These are phyloP conservation scores for Avena eriantha DNA, from an alignment of 176 grass and related monocot genomes.

Conservation along the genomic window DNA sequence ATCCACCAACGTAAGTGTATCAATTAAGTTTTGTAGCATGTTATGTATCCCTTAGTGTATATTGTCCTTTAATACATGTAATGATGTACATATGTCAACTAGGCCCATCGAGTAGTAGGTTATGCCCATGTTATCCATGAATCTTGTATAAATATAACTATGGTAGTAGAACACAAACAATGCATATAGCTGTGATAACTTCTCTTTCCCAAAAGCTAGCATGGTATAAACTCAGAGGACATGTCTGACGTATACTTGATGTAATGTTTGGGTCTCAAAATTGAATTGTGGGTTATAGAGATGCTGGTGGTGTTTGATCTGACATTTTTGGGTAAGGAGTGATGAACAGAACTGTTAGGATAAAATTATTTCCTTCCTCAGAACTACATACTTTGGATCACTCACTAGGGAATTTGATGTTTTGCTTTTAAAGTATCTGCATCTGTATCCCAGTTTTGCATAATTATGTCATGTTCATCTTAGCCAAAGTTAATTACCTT, in stretches of 20 bases:
- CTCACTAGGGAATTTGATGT: not conserved
- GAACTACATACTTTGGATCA: constrained; percentile 15
- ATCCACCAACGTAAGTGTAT: constrained; percentile 71
- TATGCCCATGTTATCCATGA: not conserved
- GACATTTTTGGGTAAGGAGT: constrained; percentile 7
- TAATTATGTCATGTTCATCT: constrained; percentile 17
- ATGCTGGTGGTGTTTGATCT: constrained; percentile 13
- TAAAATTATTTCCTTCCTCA: not conserved
- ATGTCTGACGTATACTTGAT: constrained; percentile 11
- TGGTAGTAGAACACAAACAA: not conserved
- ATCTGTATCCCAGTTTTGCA: not conserved
- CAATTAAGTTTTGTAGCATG: constrained; percentile 3
- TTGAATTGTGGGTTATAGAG: not conserved
- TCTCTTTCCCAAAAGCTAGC: constrained; percentile 6
- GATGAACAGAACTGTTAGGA: constrained; percentile 11
- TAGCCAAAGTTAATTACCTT: not conserved
- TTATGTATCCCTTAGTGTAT: constrained; percentile 2
- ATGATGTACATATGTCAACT: constrained; percentile 7
- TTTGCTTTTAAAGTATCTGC: not conserved
- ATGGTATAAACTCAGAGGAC: not conserved
- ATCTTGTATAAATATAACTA: constrained; percentile 12
- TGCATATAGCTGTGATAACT: not conserved
- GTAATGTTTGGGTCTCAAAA: constrained; percentile 14
- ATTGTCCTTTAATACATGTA: not conserved
- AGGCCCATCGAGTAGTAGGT: constrained; percentile 13